phyloP scores from a whole-genome alignment of 768 basidiomycete genomes.

The Gloeostereum incarnatum region DNA sequence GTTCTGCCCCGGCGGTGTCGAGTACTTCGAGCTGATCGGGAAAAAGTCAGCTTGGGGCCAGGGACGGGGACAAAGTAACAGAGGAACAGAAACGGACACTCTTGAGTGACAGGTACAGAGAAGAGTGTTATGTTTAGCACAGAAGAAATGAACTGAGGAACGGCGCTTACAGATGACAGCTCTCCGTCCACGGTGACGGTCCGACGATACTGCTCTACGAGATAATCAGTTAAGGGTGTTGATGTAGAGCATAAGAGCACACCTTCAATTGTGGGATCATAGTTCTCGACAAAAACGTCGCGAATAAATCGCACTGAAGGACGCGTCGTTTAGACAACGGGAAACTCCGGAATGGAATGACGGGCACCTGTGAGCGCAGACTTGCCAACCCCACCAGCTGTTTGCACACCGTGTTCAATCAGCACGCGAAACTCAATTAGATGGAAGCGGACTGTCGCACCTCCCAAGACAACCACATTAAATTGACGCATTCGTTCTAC shows the following conservation, averaged over 20 bases:
- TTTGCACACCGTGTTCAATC: too few relatives aligned
- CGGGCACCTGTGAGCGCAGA: conserved; percentile 62
- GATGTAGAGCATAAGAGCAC: conserved; percentile 4
- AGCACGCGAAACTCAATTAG: too few relatives aligned
- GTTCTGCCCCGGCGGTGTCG: conserved; percentile 82
- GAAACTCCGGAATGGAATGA: neutral
- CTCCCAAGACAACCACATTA: conserved; percentile 68
- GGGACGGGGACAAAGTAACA: neutral
- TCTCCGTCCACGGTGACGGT: conserved; percentile 59
- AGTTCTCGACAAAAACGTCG: conserved; percentile 64
- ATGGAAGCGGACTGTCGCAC: too few relatives aligned
- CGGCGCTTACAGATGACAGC: conserved; percentile 41
- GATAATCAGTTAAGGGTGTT: conserved; percentile 8
- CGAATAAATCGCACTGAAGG: conserved; percentile 57
- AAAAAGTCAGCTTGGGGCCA: neutral
- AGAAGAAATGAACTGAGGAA: conserved; percentile 5
- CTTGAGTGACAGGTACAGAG: conserved; percentile 3
- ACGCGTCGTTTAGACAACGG: conserved; percentile 23
- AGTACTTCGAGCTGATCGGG: conserved; percentile 59
- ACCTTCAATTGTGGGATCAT: conserved; percentile 86
- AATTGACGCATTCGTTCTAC: conserved; percentile 48
- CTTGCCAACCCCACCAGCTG: conserved; percentile 86
- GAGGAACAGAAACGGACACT: neutral
- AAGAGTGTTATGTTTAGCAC: conserved; percentile 2
- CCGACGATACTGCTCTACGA: conserved; percentile 62